Conservation (phyloP, 2,329 filamentous ascomycete genomes). For the Curvularia sp. region DNA sequence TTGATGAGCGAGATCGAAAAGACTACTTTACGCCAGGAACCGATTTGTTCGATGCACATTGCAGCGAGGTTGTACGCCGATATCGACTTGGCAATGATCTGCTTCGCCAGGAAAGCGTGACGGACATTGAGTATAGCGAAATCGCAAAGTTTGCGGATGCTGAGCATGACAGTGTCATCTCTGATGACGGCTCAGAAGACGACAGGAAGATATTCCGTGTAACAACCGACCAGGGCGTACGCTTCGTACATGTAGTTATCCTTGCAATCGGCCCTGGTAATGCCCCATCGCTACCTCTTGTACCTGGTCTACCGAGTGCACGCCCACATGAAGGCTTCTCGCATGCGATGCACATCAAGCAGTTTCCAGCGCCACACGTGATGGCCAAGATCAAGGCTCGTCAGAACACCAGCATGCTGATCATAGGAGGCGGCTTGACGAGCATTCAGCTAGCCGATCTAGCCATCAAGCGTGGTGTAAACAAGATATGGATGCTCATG, state of each 20-base stretch:
- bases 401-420: constrained; percentile 65
- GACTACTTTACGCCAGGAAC: constrained; percentile 56
- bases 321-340: constrained; percentile 59
- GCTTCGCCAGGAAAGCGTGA: constrained; percentile 67
- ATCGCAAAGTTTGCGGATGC: constrained; percentile 43
- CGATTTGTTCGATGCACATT: constrained; percentile 54
- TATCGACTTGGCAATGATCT: constrained; percentile 61
- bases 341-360: constrained; percentile 70
- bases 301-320: constrained; percentile 51
- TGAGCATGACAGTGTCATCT: constrained; percentile 30
- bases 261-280: constrained; percentile 75
- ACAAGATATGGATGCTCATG: constrained; percentile 74
- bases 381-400: constrained; percentile 59
- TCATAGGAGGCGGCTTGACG: constrained; percentile 79
- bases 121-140: constrained; percentile 67
- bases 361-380: constrained; percentile 64
- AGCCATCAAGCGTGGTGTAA: constrained; percentile 68
- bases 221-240: constrained; percentile 61
- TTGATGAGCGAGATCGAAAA: constrained; percentile 57
- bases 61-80: constrained; percentile 49
- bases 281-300: constrained; percentile 55
- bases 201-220: constrained; percentile 69
- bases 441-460: constrained; percentile 76
- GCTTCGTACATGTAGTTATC: constrained; percentile 69
- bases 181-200: constrained; percentile 30